Base-by-base conservation (phyloP, 192 early-diverging fungal species). In the Rhizophagus prolifer region DNA sequence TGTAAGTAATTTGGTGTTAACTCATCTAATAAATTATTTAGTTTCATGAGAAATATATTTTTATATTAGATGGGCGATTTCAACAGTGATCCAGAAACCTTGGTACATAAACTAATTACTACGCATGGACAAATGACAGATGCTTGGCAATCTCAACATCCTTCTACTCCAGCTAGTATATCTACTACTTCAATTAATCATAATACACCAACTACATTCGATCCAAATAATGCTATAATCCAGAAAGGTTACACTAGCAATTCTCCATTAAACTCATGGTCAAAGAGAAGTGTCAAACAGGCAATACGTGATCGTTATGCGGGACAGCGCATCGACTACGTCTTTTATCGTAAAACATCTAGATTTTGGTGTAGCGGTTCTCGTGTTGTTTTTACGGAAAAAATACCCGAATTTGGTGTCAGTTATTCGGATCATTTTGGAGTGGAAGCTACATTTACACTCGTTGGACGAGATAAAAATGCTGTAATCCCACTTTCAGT, bases 201-300 rank as follows among this genome's bases (percentile, higher is more conserved):
- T n/a, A 62, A 63, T 30, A 61, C 34, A 13, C 0, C 26, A 58
- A 1, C 23, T 61, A 65, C 70, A 13, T 60, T 80, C 41, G 81
- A 81, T 12, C 77, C 83, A 21, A 78, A 81, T 12, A 69, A 80
- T 41, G 76, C 83, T 4, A 82, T 87, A 16, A 21, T 76, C 19
- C 78, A 83, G 30, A 82, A 86, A 78, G 88, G 88, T n/a, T 79
- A 82, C 34, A 89, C 88, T 28, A 86, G 85, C 68, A 82, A 88
- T 54, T 85, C 88, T 4, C 83, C 88, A 10, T n/a, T 81, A 28
- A 87, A 89, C 62, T 76, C 81, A 12, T 89, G 88, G 88, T 72
- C 82, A 13, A 86, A 87, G 26, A 80, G 80, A 36, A 71, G 72
- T 41, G 61, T 79, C 68, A 79, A 85, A 77, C 79, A 83, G 77